Conservation (phyloP, 352 stramenopile genomes). For the Pythium brachiatum region DNA sequence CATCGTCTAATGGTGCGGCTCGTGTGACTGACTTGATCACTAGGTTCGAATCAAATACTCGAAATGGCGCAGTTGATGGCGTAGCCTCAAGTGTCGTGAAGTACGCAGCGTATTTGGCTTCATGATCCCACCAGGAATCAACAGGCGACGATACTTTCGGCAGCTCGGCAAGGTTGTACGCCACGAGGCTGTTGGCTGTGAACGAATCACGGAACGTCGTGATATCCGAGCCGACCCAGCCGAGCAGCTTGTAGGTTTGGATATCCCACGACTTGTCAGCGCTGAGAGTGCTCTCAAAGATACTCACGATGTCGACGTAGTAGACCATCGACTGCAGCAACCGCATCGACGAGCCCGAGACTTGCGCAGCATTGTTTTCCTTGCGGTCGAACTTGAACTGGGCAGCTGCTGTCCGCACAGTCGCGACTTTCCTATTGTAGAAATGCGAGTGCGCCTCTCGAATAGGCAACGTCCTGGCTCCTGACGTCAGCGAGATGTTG, state of each 20-base stretch:
- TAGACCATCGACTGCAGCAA: slow-evolving; percentile 42
- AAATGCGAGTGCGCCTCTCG: slow-evolving; percentile 21
- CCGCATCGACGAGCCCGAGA: slow-evolving; percentile 35
- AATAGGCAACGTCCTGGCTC: slow-evolving; percentile 7
- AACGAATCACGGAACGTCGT: slow-evolving; percentile 38
- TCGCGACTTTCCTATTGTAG: slow-evolving; percentile 26
- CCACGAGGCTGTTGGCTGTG: slow-evolving; percentile 31
- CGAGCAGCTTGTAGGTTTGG: slow-evolving; percentile 39
- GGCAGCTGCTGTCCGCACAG: slow-evolving; percentile 15
- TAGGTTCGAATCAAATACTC: slow-evolving; percentile 28
- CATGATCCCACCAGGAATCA: slow-evolving; percentile 36
- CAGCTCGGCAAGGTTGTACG: slow-evolving; percentile 31
- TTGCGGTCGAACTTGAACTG: slow-evolving; percentile 36
- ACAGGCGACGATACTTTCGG: not conserved
- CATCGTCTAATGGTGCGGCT: slow-evolving; percentile 21
- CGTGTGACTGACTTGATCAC: slow-evolving; percentile 15
- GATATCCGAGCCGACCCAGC: slow-evolving; percentile 31
- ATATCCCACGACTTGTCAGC: slow-evolving; percentile 20
- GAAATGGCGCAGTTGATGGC: slow-evolving; percentile 24
- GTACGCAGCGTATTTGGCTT: slow-evolving; percentile 28
- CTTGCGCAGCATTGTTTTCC: slow-evolving; percentile 10
- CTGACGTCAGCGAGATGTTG: slow-evolving; percentile 32
- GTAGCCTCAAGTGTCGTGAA: slow-evolving; percentile 31
- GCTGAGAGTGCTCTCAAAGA: slow-evolving; percentile 13
- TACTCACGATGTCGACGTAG: slow-evolving; percentile 35